phyloP scores from a whole-genome alignment of 352 stramenopile genomes.

The Pythium guiyangense region DNA sequence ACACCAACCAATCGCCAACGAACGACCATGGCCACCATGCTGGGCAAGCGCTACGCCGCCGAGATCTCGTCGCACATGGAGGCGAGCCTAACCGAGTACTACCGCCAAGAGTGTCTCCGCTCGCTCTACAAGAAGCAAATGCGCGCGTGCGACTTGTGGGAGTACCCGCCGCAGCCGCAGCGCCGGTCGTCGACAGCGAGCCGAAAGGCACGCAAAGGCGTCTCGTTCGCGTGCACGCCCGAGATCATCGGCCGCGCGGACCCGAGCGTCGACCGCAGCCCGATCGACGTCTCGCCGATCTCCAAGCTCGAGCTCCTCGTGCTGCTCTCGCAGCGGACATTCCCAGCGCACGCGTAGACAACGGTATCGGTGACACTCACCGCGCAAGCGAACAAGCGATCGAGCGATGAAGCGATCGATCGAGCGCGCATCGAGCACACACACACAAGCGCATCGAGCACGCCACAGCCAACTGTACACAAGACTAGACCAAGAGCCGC shows the following conservation, averaged over 20 bases:
- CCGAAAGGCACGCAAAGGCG: constrained; percentile 58
- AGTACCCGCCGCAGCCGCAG: constrained; percentile 23
- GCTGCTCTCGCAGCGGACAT: constrained; percentile 70
- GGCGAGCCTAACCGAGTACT: constrained; percentile 76
- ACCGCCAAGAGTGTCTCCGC: constrained; percentile 75
- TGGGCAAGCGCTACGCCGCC: constrained; percentile 66
- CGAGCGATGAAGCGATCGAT: too few species aligned
- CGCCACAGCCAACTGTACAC: constrained; percentile 10
- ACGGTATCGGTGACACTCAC: too few species aligned
- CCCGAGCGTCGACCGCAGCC: constrained; percentile 60
- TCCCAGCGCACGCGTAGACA: constrained; percentile 33
- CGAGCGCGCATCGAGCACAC: too few species aligned
- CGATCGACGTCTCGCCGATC: constrained; percentile 73
- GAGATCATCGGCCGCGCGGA: constrained; percentile 77
- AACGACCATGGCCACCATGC: constrained; percentile 24
- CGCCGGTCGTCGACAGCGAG: constrained; percentile 8
- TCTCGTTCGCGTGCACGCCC: constrained; percentile 51
- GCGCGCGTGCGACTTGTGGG: constrained; percentile 26
- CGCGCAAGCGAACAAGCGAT: constrained; percentile 2
- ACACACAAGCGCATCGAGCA: background rate
- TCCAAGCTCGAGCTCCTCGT: constrained; percentile 70
- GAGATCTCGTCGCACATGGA: constrained; percentile 51
- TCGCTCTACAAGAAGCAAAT: constrained; percentile 68
- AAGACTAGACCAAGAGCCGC: constrained; percentile 3
- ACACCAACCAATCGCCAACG: constrained; percentile 12